Evolutionary conservation across 2,329 filamentous ascomycete species (phyloP), one percentile per base, ranked within the genome.

Genomic region (Ramichloridium luteum): DNA sequence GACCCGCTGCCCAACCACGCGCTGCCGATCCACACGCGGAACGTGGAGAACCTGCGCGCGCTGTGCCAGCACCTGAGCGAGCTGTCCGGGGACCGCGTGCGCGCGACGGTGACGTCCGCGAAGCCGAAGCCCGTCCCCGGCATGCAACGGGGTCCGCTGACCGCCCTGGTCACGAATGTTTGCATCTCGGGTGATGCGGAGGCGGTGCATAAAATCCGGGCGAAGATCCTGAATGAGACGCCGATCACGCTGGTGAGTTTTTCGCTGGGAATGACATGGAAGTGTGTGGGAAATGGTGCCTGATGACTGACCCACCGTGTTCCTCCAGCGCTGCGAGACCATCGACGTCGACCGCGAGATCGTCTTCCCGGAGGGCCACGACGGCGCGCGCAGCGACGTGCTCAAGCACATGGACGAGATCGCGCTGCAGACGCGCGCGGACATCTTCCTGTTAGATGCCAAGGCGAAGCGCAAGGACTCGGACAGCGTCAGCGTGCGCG

Each of bases 371-470:
- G 62, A 66, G 37, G 63, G 67, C 15, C 69, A 74, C 38, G 74
- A 77, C 27, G 48, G 47, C 16, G 51, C 48, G 13, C 68, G 83
- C 53, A 70, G 76, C 41, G 71, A 74, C 28, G 81, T 94, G 16
- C 73, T 86, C 31, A 76, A 84, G 41, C 83, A 88, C 48, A 71
- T 98, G 46, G 84, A 96, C 57, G 77, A 79, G 41, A 79, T 93
- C 50, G 82, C 90, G 8, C 72, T 68, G 44, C 92, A 80, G 52
- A 94, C 86, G 39, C 90, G 90, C 31, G 88, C 93, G 32, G 90
- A 98, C 58, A 92, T 98, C 46, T 98, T 98, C 59, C 67, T 98
- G 29, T 72, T 98, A 30, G 86, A 85, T 35, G 86, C 90, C 3
- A 93, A 92, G 58, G 44, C 50, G 14, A 42, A 46, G 33, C 70